A percentile compares a stretch with the other conserved stretches of the same genome.
Evolutionary conservation across 208 protist species (phyloP).

Genomic region (Naegleria fowleri): DNA sequence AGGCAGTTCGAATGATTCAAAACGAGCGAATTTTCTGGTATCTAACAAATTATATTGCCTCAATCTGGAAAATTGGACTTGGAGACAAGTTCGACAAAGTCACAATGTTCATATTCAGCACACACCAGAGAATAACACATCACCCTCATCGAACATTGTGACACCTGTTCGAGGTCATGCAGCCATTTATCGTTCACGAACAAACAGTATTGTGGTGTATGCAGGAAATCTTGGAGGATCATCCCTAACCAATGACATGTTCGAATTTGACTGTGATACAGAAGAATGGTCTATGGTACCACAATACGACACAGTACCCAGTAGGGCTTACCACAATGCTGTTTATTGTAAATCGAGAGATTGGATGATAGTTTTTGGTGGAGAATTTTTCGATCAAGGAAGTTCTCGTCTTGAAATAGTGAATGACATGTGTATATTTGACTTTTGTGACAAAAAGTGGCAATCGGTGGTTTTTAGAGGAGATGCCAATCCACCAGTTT

Average conservation of each 20-base stretch:
- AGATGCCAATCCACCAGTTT: background rate
- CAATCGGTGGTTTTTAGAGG: background rate
- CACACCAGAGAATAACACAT: background rate
- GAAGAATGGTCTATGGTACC: background rate
- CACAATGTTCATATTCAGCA: background rate
- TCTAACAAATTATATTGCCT: background rate
- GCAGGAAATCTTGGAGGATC: background rate
- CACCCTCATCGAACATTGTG: background rate
- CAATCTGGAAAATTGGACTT: background rate
- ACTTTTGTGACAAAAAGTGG: background rate
- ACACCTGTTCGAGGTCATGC: background rate
- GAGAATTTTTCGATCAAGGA: background rate
- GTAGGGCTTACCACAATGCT: background rate
- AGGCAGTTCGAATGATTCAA: background rate
- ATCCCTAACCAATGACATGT: background rate
- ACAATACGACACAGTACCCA: background rate
- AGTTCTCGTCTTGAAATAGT: background rate
- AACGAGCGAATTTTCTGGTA: background rate
- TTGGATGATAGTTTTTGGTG: background rate
- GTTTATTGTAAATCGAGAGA: constrained; percentile 1
- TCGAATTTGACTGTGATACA: background rate
- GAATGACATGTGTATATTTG: background rate
- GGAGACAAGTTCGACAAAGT: background rate
- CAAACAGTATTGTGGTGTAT: background rate
- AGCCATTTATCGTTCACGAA: background rate